phyloP scores from a whole-genome alignment of 2,329 filamentous ascomycete genomes.

The Colletotrichum paranaense region DNA sequence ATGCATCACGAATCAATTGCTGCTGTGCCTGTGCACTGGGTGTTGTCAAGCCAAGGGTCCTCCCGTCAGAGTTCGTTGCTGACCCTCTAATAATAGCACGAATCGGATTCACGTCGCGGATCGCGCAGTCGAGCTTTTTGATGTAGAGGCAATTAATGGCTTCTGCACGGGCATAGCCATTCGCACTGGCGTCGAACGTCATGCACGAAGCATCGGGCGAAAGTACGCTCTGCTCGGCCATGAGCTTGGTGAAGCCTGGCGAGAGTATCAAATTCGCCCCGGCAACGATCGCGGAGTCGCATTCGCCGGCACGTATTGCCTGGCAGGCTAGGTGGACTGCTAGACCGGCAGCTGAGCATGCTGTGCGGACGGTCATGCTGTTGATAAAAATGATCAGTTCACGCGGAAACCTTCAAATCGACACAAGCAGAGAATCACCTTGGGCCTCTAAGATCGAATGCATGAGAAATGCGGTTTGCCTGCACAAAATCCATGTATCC shows the following conservation, averaged over 20 bases:
- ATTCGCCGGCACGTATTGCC: constrained; percentile 35
- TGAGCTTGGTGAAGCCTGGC: constrained; percentile 31
- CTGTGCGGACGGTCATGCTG: constrained; percentile 43
- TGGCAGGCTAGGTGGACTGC: constrained; percentile 40
- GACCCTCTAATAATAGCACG: constrained; percentile 44
- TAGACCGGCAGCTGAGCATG: constrained; percentile 40
- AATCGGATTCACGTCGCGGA: constrained; percentile 50
- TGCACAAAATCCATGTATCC: constrained; percentile 38
- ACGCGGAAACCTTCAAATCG: constrained; percentile 14
- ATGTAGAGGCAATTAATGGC: constrained; percentile 51
- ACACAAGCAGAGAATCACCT: not conserved
- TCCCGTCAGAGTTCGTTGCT: constrained; percentile 49
- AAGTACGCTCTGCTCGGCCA: constrained; percentile 34
- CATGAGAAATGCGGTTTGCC: constrained; percentile 35
- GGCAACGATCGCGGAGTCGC: constrained; percentile 38
- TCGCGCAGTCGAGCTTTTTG: constrained; percentile 52
- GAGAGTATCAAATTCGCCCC: constrained; percentile 42
- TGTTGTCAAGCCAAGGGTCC: constrained; percentile 47
- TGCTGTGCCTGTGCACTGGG: constrained; percentile 45
- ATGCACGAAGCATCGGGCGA: constrained; percentile 40
- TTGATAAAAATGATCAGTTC: not conserved
- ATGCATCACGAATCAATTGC: constrained; percentile 41
- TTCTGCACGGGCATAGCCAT: constrained; percentile 56
- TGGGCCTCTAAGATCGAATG: constrained; percentile 34
- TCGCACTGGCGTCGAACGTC: constrained; percentile 51